These are phyloP conservation scores for Astrephomene gubernaculifera DNA, from an alignment of 139 green algal genomes.

Conservation along the genomic window DNA sequence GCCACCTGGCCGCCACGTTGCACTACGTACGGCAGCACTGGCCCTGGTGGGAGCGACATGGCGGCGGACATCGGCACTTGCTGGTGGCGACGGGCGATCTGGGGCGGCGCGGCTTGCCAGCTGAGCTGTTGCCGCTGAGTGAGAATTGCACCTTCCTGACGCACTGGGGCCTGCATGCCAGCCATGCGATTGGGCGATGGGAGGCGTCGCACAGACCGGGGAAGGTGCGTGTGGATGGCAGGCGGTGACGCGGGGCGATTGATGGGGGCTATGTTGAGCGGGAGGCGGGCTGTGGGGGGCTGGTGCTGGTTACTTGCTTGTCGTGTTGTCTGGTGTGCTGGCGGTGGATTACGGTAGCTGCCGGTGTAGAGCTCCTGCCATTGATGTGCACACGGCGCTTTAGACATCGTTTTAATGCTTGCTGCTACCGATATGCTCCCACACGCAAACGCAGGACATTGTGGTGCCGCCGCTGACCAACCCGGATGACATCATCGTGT, in stretches of 20 bases:
- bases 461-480: slow-evolving; percentile 18
- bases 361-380: too few relatives aligned
- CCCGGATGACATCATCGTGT: slow-evolving; percentile 26
- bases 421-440: too few relatives aligned
- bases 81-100: slow-evolving; percentile 44
- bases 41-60: slow-evolving; percentile 54
- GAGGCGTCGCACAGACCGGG: slow-evolving; percentile 15
- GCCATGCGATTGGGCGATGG: not conserved
- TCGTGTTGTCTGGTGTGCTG: too few relatives aligned
- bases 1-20: not conserved
- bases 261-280: too few relatives aligned
- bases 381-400: too few relatives aligned
- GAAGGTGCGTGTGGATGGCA: not conserved
- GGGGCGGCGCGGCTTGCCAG: not conserved
- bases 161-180: slow-evolving; percentile 29
- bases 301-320: too few relatives aligned
- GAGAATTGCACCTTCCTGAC: slow-evolving; percentile 45
- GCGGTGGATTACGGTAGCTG: too few relatives aligned
- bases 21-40: slow-evolving; percentile 48
- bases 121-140: not conserved
- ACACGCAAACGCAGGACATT: slow-evolving; percentile 42
- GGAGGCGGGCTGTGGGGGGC: too few relatives aligned
- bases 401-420: too few relatives aligned
- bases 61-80: slow-evolving; percentile 42
- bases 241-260: not conserved